phyloP scores from a whole-genome alignment of 208 protist species.

The Trichomonas gallinae region DNA sequence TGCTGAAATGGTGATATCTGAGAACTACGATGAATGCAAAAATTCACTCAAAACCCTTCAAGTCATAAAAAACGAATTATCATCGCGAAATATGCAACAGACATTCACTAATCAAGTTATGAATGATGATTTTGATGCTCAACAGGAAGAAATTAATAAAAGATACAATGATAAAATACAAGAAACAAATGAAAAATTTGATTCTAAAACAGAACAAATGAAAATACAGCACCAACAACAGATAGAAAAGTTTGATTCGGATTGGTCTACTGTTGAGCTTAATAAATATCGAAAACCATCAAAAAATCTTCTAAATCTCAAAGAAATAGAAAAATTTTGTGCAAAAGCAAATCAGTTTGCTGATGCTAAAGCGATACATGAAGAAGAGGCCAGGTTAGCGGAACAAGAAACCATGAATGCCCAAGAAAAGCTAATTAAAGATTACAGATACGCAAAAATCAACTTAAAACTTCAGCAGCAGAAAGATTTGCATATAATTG shows the following conservation, averaged over 20 bases:
- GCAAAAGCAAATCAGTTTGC: not conserved
- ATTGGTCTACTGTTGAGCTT: not conserved
- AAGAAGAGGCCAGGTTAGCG: not conserved
- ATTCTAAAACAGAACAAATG: not conserved
- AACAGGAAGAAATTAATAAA: not conserved
- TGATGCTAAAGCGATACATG: not conserved
- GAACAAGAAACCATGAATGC: not conserved
- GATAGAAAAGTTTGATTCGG: not conserved
- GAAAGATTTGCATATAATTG: not conserved
- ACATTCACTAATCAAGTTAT: not conserved
- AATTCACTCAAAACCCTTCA: not conserved
- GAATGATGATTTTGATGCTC: not conserved
- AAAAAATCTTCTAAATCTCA: not conserved
- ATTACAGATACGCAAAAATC: not conserved
- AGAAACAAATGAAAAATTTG: not conserved
- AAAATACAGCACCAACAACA: not conserved
- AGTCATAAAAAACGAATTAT: not conserved
- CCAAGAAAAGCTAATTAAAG: not conserved
- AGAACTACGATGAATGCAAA: not conserved
- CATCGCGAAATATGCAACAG: not conserved
- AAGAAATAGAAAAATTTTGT: not conserved
- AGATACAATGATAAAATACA: not conserved
- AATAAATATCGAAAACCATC: not conserved
- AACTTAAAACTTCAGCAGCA: not conserved
- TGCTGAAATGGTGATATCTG: not conserved